These are phyloP conservation scores for Plantago elongata DNA, from an alignment of 257 asterid genomes.

Conservation along the genomic window DNA sequence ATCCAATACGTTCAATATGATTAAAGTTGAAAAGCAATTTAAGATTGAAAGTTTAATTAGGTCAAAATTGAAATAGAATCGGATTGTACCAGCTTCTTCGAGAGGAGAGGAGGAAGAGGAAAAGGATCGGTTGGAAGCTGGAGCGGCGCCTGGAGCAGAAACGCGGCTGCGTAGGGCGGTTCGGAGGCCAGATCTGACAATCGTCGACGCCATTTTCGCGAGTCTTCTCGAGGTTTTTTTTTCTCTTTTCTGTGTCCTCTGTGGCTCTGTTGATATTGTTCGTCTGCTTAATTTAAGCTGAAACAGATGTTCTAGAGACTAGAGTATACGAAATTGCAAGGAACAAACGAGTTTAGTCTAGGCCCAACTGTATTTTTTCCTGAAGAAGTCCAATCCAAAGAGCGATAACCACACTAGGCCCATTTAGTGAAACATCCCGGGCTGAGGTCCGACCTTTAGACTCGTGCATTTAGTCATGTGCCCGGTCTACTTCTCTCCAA, in stretches of 20 bases:
- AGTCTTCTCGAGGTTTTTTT: neutral
- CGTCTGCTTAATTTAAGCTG: too few species aligned
- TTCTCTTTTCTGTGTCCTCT: neutral
- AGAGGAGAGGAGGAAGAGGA: slow-evolving; percentile 57
- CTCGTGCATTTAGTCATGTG: too few species aligned
- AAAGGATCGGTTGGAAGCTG: slow-evolving; percentile 53
- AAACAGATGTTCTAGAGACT: too few species aligned
- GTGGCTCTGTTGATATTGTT: too few species aligned
- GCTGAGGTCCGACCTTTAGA: too few species aligned
- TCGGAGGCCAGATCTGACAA: slow-evolving; percentile 77
- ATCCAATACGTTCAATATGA: neutral
- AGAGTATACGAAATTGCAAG: too few species aligned
- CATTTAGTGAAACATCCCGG: too few species aligned
- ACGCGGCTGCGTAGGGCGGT: slow-evolving; percentile 70
- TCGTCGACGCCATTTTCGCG: slow-evolving; percentile 69
- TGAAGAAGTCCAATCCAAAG: too few species aligned
- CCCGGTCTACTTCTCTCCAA: too few species aligned
- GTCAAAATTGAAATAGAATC: neutral
- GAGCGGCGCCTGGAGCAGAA: slow-evolving; percentile 35
- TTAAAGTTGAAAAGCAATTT: neutral
- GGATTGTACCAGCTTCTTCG: slow-evolving; percentile 78
- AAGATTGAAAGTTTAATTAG: neutral
- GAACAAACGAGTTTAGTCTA: too few species aligned
- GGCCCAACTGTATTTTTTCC: too few species aligned
- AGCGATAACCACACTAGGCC: too few species aligned